Evolutionary conservation across 345 rosid genomes (phyloP), one percentile per base, ranked within the genome.

Genomic region (Corchorus olitorius): DNA sequence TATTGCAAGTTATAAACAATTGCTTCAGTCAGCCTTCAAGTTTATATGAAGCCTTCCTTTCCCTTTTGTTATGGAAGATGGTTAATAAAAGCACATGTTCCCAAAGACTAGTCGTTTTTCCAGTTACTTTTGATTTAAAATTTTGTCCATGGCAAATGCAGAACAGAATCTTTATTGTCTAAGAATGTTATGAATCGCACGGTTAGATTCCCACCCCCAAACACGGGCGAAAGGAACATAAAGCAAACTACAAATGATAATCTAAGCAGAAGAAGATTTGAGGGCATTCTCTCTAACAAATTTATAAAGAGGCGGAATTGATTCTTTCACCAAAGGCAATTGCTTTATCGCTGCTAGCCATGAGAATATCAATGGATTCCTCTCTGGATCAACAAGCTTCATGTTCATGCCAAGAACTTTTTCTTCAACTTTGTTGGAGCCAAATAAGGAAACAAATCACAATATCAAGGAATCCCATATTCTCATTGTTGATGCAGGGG

Each of bases 381-480:
- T 80, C 50, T 81, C 83, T 2, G 81, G 72, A 53, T 84, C 84
- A 3, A 86, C 9, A 22, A 83, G 43, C 62, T 80, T 81, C 2
- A 79, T 27, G 27, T 27, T 27, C 27, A 27, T 2, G 8, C 84
- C 85, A 43, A 77, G 35, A 60, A 72, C 85, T 71, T 84, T 80
- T 73, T 84, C 90, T 6, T 64, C 65, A 34, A 78, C 80, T 69
- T 81, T 83, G 65, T 82, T 65, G 33, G 84, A 67, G 17, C 84
- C 75, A 22, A 89, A 70, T 14, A 43, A 1, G 33, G 85, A 48
- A 9, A 76, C n/a, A 64, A 73, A 78, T 49, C 33, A 82, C 65
- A 46, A 84, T 77, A 76, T 87, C 87, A 0, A 81, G 67, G 6
- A 82, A 61, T 68, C 82, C 88, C 68, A 83, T 37, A 20, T 78